Conservation (phyloP, 2,329 filamentous ascomycete species). For the Verticillium albo-atrum region DNA sequence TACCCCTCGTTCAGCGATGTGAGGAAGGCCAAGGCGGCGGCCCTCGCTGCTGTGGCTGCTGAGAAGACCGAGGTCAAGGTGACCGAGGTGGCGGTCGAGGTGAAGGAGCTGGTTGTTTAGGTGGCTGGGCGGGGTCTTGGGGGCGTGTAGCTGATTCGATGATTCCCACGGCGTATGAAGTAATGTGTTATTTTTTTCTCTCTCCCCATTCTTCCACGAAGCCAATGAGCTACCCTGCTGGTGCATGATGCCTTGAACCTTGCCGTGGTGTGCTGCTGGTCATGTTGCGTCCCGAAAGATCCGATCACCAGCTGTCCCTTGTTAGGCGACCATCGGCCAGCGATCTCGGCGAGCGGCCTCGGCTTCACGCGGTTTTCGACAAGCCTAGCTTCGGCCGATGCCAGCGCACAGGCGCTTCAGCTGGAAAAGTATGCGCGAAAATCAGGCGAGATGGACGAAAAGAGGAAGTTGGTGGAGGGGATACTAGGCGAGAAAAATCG, state of each 20-base stretch:
- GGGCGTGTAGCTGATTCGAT: background rate
- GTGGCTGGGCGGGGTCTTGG: background rate
- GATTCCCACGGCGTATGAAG: background rate
- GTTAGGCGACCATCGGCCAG: background rate
- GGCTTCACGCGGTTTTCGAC: background rate
- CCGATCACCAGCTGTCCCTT: background rate
- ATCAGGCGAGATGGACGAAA: background rate
- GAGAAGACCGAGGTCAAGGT: constrained; percentile 6
- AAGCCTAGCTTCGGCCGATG: background rate
- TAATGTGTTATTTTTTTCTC: background rate
- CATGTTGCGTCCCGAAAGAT: background rate
- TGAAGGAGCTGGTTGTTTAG: background rate
- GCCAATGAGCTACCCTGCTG: too few relatives aligned
- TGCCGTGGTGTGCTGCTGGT: background rate
- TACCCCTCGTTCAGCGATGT: constrained; percentile 10
- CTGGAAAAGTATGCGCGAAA: background rate
- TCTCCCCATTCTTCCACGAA: too few relatives aligned
- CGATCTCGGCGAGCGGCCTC: background rate
- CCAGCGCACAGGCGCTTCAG: background rate
- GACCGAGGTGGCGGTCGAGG: constrained; percentile 3
- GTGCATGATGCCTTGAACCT: too few relatives aligned
- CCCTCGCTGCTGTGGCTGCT: background rate
- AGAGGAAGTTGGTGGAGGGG: background rate
- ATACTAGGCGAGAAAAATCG: background rate
- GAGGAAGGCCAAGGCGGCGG: constrained; percentile 1